phyloP scores from a whole-genome alignment of 129 eudicot genomes.

The Arctium minus region DNA sequence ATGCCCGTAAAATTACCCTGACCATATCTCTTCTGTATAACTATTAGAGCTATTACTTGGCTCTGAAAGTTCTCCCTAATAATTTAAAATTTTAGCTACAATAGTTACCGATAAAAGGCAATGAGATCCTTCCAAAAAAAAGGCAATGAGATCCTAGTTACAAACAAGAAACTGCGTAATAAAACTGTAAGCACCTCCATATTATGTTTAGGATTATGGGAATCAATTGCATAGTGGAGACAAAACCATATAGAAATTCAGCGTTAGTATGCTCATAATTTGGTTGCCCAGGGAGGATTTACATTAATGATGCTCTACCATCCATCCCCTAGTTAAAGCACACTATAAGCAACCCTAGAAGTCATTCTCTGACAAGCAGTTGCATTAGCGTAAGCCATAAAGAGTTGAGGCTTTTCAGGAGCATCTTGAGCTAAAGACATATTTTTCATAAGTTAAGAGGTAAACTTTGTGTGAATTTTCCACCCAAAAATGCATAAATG shows the following conservation, averaged over 20 bases:
- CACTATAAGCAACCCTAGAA: neutral
- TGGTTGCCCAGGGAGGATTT: neutral
- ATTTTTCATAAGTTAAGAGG: neutral
- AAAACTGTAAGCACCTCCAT: neutral
- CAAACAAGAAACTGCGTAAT: neutral
- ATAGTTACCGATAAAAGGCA: neutral
- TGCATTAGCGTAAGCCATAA: neutral
- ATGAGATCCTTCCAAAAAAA: neutral
- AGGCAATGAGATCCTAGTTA: neutral
- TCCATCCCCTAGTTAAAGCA: neutral
- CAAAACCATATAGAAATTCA: neutral
- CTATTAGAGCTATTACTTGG: neutral
- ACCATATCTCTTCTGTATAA: neutral
- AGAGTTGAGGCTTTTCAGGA: neutral
- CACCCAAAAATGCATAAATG: neutral
- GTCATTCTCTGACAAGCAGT: neutral
- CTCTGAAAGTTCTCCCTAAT: neutral
- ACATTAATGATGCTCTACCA: neutral
- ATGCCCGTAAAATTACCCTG: slow-evolving; percentile 2
- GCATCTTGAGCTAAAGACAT: neutral
- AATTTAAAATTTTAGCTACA: neutral
- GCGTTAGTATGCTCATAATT: neutral
- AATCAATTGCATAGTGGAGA: neutral
- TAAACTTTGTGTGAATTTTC: neutral
- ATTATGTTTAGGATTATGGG: neutral